A percentile compares a stretch with the other conserved stretches of the same genome.
These are phyloP conservation scores for Bauhinia variegata DNA, from an alignment of 306 rosid genomes.

Conservation along the genomic window DNA sequence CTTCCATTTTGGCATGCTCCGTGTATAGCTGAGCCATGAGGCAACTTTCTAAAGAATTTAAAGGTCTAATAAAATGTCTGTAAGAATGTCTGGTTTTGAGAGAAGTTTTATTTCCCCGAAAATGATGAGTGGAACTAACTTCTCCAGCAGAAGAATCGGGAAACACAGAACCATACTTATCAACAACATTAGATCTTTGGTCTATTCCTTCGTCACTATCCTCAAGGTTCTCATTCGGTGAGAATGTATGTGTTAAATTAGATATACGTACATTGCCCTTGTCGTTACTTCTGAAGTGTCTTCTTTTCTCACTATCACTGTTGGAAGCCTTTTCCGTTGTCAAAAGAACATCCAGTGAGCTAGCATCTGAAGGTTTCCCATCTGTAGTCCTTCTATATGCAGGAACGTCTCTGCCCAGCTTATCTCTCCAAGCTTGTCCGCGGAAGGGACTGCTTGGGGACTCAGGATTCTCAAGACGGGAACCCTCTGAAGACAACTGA, in stretches of 20 bases:
- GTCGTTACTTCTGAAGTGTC: conserved; percentile 23
- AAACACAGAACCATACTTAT: conserved; percentile 25
- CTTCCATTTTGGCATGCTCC: conserved; percentile 61
- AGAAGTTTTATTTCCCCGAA: conserved; percentile 53
- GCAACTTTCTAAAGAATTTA: conserved; percentile 77
- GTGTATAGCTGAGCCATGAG: conserved; percentile 73
- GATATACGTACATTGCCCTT: conserved; percentile 45
- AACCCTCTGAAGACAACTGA: conserved; percentile 47
- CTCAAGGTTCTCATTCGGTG: conserved; percentile 30
- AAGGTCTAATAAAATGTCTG: conserved; percentile 47
- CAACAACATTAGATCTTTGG: conserved; percentile 37
- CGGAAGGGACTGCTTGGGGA: conserved; percentile 33
- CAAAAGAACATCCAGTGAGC: conserved; percentile 36
- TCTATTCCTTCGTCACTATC: conserved; percentile 41
- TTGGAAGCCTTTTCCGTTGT: conserved; percentile 43
- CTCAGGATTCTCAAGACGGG: conserved; percentile 43
- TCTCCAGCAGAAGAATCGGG: conserved; percentile 36
- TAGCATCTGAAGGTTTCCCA: conserved; percentile 28
- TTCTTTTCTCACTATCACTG: conserved; percentile 36
- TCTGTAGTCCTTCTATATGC: conserved; percentile 41
- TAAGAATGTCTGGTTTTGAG: conserved; percentile 44
- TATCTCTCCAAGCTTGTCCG: conserved; percentile 33
- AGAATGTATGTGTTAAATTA: conserved; percentile 39
- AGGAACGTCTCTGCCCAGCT: conserved; percentile 36
- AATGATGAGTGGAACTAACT: conserved; percentile 43